Conservation (phyloP, 768 basidiomycete genomes). For the Pleurotus sapidus region DNA sequence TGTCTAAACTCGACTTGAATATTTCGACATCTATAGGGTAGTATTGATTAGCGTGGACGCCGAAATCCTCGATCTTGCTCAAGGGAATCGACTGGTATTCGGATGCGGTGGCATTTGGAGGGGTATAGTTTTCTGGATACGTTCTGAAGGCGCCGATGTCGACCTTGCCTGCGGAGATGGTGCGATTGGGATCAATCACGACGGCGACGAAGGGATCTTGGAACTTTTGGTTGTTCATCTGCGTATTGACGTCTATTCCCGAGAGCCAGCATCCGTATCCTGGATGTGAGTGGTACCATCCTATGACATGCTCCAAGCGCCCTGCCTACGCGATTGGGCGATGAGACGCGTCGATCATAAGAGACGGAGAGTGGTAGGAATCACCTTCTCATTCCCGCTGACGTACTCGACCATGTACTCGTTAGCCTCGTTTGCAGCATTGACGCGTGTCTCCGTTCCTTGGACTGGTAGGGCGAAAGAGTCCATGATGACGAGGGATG, state of each 20-base stretch:
- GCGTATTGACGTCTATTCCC: constrained; percentile 97
- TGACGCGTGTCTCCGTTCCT: constrained; percentile 97
- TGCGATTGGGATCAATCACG: constrained; percentile 97
- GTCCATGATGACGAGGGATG: constrained; percentile 85
- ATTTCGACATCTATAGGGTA: constrained; percentile 93
- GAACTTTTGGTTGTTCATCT: constrained; percentile 91
- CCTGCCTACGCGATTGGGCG: constrained; percentile 53
- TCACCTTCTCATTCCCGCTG: constrained; percentile 74
- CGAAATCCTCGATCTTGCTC: constrained; percentile 98
- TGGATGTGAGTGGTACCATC: constrained; percentile 99
- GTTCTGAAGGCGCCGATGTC: constrained; percentile 99
- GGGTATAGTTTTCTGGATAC: constrained; percentile 93
- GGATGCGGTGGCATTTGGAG: constrained; percentile 63
- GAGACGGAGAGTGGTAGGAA: constrained; percentile 10
- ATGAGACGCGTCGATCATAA: neutral
- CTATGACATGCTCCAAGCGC: constrained; percentile 82
- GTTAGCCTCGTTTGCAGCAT: constrained; percentile 92
- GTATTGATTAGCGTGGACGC: constrained; percentile 96
- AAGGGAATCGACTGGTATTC: constrained; percentile 97
- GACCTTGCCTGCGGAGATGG: constrained; percentile 96
- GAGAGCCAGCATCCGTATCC: constrained; percentile 99
- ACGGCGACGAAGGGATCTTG: constrained; percentile 98
- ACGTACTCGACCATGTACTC: constrained; percentile 99
- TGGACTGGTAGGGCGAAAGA: constrained; percentile 97
- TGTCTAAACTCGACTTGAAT: constrained; percentile 90